Base-by-base conservation (phyloP, 352 stramenopile species). In the Phytophthora kernoviae region DNA sequence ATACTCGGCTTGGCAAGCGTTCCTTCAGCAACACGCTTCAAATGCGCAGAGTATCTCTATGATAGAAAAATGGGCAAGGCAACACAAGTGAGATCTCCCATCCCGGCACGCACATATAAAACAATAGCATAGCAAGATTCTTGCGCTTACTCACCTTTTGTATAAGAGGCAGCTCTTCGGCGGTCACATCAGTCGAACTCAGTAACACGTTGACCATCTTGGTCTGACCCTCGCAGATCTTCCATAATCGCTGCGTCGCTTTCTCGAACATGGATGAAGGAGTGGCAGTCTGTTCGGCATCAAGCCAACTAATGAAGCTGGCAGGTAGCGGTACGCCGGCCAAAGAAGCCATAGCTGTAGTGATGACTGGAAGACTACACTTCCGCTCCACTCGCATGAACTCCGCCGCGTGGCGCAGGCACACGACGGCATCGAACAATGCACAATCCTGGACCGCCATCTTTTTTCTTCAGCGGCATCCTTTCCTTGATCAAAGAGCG, bases 361-460 rank as follows among this genome's bases (percentile, higher is more conserved):
- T 77, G 33, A 88, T 63, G 4, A 64, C 59, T 9, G 79, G 61
- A 7, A 87, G 54, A 58, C 64, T 77, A 26, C 68, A 76, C 43
- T 76, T 77, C 6, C 54, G 67, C 57, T 86, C 67, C 21, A 71
- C 59, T 46, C 78, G 78, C 76, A 87, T 81, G 51, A 90, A 90
- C 24, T 83, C 56, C 27, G 65, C 64, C 9, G 81, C 81, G 40
- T 77, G 58, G 26, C 81, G 78, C n/a, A 87, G 50, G 34, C 81
- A 90, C 33, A 81, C 54, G 7, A 63, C 45, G 11, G 49, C 65
- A 3, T 71, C 56, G 26, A 71, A 73, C 20, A 79, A 37, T 1
- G 57, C 27, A 14, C 47, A 42, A 50, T 72, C 61, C 42, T 72
- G 56, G 22, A 46, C 41, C 21, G 56, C 61, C 22, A 24, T 42